Evolutionary conservation across 306 rosid species (phyloP), one percentile per base, ranked within the genome.

Genomic region (Cucumis hystrix): DNA sequence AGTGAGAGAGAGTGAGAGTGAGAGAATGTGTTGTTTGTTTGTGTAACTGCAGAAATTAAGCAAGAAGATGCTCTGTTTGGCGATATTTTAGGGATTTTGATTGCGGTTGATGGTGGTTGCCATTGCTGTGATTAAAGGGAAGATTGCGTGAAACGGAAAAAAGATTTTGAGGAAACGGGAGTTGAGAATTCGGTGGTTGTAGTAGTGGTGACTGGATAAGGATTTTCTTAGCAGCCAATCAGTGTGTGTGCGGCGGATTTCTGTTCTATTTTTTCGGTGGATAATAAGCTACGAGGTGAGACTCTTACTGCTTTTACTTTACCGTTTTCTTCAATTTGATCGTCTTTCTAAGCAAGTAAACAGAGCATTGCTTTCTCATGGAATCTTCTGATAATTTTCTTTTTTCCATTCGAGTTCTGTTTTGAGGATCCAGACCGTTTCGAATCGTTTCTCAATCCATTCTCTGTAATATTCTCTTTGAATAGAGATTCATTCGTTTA

Each of bases 291-390:
- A 30, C 74, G 60, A 75, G 83, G 72, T 79, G 33, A 79, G 85
- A 25, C 23, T 51, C 28, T 40, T 20, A 15, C 10, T 75, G 45
- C 68, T 28, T 64, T 64, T 73, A 73, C 45, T 64, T 64, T 54
- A 33, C 28, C 9, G n/a, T 33, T 55, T 37, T 15, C 16, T 79
- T 81, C 66, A 15, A 30, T 30, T 71, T 8, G 67, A 28, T 5
- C 30, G 8, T 47, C 64, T 86, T 77, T 45, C 78, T 56, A 56
- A 51, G 81, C 58, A 77, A 74, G 66, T 81, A 82, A 79, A 80
- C 85, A 81, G 79, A 81, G 62, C 45, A 62, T 56, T 10, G 58
- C 76, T 77, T 49, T 78, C n/a, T 28, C 74, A 49, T 49, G 15
- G 60, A 28, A 33, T 7, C 80, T 60, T 57, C 41, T 57, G 18